phyloP scores from a whole-genome alignment of 2,329 filamentous ascomycete species.

The Sporothrix humicola region DNA sequence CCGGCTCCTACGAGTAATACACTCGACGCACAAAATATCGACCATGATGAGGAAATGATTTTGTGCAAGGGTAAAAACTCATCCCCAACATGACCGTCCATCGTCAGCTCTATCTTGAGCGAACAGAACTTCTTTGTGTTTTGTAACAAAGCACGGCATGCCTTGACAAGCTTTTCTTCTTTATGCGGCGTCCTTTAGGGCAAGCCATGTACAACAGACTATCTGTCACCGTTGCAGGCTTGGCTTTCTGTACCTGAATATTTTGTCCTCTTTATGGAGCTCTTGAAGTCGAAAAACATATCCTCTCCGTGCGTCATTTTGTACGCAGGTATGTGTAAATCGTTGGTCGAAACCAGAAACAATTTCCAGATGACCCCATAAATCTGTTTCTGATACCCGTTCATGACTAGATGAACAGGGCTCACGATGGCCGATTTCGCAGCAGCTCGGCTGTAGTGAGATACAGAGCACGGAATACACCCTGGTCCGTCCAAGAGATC shows the following conservation, averaged over 20 bases:
- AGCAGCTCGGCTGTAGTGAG: not conserved
- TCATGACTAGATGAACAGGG: not conserved
- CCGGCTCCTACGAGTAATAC: not conserved
- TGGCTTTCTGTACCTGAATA: not conserved
- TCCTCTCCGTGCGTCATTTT: not conserved
- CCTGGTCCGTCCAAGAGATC: not conserved
- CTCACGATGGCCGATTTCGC: conserved; percentile 12
- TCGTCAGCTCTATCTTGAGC: not conserved
- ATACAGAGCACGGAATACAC: not conserved
- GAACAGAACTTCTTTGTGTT: not conserved
- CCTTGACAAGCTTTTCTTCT: no score
- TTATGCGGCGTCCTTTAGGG: not conserved
- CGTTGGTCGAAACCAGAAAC: not conserved
- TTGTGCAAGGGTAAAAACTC: not conserved
- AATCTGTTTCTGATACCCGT: no score
- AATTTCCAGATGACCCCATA: not conserved
- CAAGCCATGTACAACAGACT: not conserved
- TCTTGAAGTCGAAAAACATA: not conserved
- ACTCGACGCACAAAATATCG: no score
- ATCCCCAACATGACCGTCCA: not conserved
- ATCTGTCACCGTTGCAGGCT: no score
- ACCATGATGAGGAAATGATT: not conserved
- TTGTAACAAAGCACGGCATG: not conserved
- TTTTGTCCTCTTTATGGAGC: no score
- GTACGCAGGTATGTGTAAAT: not conserved